These are phyloP conservation scores for Angomonas ambiguus DNA, from an alignment of 208 protist genomes.

Conservation along the genomic window DNA sequence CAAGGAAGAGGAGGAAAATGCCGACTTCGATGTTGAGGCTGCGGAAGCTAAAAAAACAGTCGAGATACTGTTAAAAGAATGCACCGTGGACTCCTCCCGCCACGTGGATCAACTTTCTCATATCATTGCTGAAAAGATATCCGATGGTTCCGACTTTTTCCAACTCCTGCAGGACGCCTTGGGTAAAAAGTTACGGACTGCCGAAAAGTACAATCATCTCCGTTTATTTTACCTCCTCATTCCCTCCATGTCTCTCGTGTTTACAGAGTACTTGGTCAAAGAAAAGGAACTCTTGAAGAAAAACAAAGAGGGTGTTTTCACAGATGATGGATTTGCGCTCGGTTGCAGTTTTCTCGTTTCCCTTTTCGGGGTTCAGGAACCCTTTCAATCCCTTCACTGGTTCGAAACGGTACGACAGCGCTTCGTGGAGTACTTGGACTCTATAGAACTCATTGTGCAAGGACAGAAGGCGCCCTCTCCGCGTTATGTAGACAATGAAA, in stretches of 20 bases:
- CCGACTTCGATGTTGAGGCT: neutral
- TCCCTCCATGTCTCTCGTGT: conserved; percentile 93
- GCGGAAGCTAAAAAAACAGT: conserved; percentile 7
- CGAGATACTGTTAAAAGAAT: conserved; percentile 24
- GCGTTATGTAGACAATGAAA: conserved; percentile 16
- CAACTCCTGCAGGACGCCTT: conserved; percentile 93
- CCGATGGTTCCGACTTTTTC: conserved; percentile 94
- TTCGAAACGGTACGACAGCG: conserved; percentile 71
- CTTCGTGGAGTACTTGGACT: conserved; percentile 23
- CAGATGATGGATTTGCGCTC: conserved; percentile 97
- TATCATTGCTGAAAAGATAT: conserved; percentile 86
- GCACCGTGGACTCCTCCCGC: conserved; percentile 36
- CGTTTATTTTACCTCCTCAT: conserved; percentile 94
- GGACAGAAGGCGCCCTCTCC: neutral
- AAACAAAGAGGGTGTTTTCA: conserved; percentile 88
- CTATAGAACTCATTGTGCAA: conserved; percentile 9
- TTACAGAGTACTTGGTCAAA: conserved; percentile 90
- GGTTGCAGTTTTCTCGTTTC: conserved; percentile 94
- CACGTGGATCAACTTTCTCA: conserved; percentile 76
- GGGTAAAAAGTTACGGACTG: conserved; percentile 34
- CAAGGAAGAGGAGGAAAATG: neutral
- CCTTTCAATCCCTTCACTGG: conserved; percentile 96
- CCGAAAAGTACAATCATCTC: conserved; percentile 65
- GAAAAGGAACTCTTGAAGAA: conserved; percentile 95
- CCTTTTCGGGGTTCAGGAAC: conserved; percentile 89